Evolutionary conservation across 202 grass and related monocot genomes (phyloP).

Genomic region (Brachypodium distachyon): DNA sequence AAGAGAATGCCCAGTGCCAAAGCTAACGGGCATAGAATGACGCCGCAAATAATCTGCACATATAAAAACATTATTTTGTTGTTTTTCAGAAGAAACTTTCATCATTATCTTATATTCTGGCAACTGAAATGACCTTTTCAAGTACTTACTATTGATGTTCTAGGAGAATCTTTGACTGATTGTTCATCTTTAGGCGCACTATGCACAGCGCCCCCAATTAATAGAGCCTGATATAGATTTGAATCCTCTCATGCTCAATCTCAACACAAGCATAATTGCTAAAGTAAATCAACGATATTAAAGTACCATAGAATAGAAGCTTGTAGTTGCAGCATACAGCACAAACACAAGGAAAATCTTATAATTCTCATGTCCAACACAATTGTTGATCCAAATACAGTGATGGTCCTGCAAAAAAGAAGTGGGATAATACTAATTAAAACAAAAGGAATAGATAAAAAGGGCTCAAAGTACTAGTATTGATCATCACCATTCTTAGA

Average conservation of each 20-base stretch:
- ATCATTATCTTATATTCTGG: not conserved
- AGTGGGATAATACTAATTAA: not conserved
- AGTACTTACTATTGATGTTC: conserved; percentile 79
- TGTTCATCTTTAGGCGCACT: conserved; percentile 47
- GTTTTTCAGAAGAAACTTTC: not conserved
- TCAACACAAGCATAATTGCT: not conserved
- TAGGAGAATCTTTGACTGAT: conserved; percentile 56
- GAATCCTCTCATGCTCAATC: conserved; percentile 11
- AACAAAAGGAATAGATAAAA: not conserved
- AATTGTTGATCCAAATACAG: conserved; percentile 99
- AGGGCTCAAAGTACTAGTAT: not conserved
- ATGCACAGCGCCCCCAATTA: conserved; percentile 53
- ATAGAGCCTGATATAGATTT: conserved; percentile 52
- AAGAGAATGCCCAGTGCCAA: conserved; percentile 59
- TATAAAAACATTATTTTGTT: conserved; percentile 6
- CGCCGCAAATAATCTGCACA: conserved; percentile 68
- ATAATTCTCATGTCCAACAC: conserved; percentile 90
- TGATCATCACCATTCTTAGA: conserved; percentile 65
- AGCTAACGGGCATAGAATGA: conserved; percentile 62
- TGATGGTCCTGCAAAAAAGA: conserved; percentile 71
- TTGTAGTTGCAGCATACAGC: conserved; percentile 75
- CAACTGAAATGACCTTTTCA: conserved; percentile 16
- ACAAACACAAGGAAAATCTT: conserved; percentile 80
- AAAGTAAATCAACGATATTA: conserved; percentile 18
- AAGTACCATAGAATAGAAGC: conserved; percentile 77